These are phyloP conservation scores for Dichomitus squalens DNA, from an alignment of 1,284 basidiomycete genomes.

Conservation along the genomic window DNA sequence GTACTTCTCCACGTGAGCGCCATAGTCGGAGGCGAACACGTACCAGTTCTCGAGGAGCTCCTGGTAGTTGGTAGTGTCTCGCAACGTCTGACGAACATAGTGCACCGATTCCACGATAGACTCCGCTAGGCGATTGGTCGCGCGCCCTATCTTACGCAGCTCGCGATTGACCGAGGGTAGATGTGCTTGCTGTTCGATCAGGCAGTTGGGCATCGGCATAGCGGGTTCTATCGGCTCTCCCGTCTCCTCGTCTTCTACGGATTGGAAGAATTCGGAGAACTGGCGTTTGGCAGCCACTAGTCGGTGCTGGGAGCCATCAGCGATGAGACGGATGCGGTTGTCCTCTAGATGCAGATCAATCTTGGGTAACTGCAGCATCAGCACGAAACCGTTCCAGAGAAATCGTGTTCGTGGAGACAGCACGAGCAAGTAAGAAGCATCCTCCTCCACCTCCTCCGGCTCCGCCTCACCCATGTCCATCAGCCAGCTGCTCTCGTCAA, in stretches of 20 bases:
- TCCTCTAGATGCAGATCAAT: slow-evolving; percentile 83
- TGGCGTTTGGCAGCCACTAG: slow-evolving; percentile 80
- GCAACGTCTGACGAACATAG: slow-evolving; percentile 74
- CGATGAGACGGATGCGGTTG: slow-evolving; percentile 81
- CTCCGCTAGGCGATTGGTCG: slow-evolving; percentile 89
- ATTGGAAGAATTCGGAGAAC: slow-evolving; percentile 70
- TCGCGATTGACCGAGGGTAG: slow-evolving; percentile 89
- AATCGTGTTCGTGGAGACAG: slow-evolving; percentile 88
- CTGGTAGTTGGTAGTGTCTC: slow-evolving; percentile 67
- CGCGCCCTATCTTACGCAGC: slow-evolving; percentile 87
- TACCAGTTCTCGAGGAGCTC: slow-evolving; percentile 97
- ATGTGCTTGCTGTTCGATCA: slow-evolving; percentile 91
- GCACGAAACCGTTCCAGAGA: slow-evolving; percentile 93
- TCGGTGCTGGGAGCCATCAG: slow-evolving; percentile 83
- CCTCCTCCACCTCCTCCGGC: slow-evolving; percentile 56
- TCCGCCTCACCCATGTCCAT: slow-evolving; percentile 54
- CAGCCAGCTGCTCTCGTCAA: slow-evolving; percentile 57
- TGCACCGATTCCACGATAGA: slow-evolving; percentile 91
- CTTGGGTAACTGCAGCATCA: slow-evolving; percentile 68
- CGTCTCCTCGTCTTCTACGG: slow-evolving; percentile 54
- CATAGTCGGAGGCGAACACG: slow-evolving; percentile 94
- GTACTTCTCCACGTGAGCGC: slow-evolving; percentile 84
- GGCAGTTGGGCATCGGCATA: slow-evolving; percentile 54
- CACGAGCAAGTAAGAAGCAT: slow-evolving; percentile 78
- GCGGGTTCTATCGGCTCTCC: slow-evolving; percentile 50